phyloP scores from a whole-genome alignment of 2,329 filamentous ascomycete species.

The Talaromyces sp. region DNA sequence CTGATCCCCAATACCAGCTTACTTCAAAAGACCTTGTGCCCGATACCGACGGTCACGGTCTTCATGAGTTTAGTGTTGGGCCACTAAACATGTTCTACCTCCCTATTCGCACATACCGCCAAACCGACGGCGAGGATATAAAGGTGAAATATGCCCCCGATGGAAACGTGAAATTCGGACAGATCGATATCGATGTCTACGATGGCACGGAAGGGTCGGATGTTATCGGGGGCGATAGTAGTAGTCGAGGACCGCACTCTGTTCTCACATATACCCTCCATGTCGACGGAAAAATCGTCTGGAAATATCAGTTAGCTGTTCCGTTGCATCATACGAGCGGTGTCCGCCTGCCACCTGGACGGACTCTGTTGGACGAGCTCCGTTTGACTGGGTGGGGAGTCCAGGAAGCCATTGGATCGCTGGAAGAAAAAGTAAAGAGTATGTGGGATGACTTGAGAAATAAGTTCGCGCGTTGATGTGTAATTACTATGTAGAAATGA shows the following conservation, averaged over 20 bases:
- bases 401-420: conserved; percentile 18
- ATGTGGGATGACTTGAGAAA: conserved; percentile 11
- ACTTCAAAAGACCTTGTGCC: conserved; percentile 16
- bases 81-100: conserved; percentile 93
- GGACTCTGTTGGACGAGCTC: conserved; percentile 26
- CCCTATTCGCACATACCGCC: conserved; percentile 75
- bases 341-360: conserved; percentile 24
- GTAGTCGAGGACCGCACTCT: conserved; percentile 38
- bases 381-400: conserved; percentile 16
- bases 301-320: conserved; percentile 52
- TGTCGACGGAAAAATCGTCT: conserved; percentile 73
- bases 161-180: conserved; percentile 85
- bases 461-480: conserved; percentile 10
- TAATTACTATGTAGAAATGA: background rate
- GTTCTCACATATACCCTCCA: conserved; percentile 76
- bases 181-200: conserved; percentile 70
- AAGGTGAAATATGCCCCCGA: conserved; percentile 76
- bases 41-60: conserved; percentile 26
- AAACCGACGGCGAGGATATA: conserved; percentile 77
- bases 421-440: conserved; percentile 16
- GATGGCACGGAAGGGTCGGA: conserved; percentile 33
- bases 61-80: conserved; percentile 88
- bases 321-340: conserved; percentile 21
- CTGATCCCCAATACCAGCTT: conserved; percentile 37
- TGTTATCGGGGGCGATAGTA: background rate